A percentile compares a stretch with the other conserved stretches of the same genome.
Conservation (phyloP, 2,329 filamentous ascomycete genomes). For the Cylindrodendrum hubeiense region DNA sequence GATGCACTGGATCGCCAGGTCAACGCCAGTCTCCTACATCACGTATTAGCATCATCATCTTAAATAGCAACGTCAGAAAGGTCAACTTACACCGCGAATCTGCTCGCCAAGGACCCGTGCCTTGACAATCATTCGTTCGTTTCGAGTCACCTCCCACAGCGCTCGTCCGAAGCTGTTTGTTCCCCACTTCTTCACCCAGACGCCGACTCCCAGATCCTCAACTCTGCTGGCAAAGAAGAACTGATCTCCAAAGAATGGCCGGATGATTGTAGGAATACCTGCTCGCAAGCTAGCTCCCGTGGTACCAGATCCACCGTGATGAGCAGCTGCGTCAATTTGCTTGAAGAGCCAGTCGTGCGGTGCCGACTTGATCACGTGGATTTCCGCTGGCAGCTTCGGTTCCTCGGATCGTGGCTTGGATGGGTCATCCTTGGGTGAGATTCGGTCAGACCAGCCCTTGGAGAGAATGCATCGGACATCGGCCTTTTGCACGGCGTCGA, state of each 20-base stretch:
- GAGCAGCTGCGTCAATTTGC: constrained; percentile 93
- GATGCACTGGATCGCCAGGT: constrained; percentile 88
- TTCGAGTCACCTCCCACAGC: constrained; percentile 91
- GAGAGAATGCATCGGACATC: constrained; percentile 95
- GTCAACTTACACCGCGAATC: constrained; percentile 80
- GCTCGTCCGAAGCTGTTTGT: constrained; percentile 87
- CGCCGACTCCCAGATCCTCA: constrained; percentile 92
- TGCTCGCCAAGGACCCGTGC: constrained; percentile 85
- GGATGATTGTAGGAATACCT: constrained; percentile 92
- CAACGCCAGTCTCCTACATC: constrained; percentile 86
- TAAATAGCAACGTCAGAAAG: too few relatives aligned
- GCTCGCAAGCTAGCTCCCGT: constrained; percentile 93
- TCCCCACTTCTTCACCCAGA: constrained; percentile 90
- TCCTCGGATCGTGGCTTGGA: constrained; percentile 67
- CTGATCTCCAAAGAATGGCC: constrained; percentile 98
- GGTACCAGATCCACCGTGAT: constrained; percentile 95
- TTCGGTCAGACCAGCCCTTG: constrained; percentile 95
- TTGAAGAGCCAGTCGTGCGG: constrained; percentile 97
- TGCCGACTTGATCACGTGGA: constrained; percentile 88
- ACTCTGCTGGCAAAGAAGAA: constrained; percentile 94
- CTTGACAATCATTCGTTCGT: constrained; percentile 90
- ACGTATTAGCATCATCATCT: constrained; percentile 43
- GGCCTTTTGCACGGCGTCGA: constrained; percentile 90
- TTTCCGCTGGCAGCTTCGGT: constrained; percentile 79
- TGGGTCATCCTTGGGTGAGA: constrained; percentile 61